A percentile compares a stretch with the other conserved stretches of the same genome.
Evolutionary conservation across 352 stramenopile genomes (phyloP).

Genomic region (Globisporangium rhizosaccharum): DNA sequence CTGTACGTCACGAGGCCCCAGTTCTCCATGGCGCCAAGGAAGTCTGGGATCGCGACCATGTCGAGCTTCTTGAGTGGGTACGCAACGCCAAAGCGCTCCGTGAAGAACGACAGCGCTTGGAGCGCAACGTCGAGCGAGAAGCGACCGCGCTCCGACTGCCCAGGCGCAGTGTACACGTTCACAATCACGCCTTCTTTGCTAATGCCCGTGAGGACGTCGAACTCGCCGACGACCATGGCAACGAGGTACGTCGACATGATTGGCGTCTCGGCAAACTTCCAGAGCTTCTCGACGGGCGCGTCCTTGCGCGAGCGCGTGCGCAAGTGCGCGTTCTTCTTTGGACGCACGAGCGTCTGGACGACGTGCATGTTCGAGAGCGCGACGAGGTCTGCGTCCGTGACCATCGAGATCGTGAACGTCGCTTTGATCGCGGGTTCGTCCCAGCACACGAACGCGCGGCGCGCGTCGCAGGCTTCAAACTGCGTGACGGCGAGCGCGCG

Average conservation of each 20-base stretch:
- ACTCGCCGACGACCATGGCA: constrained; percentile 94
- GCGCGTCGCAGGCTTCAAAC: constrained; percentile 81
- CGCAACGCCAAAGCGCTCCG: constrained; percentile 60
- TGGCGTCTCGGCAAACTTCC: constrained; percentile 90
- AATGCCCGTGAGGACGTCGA: constrained; percentile 91
- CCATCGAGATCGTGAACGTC: constrained; percentile 91
- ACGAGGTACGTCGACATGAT: constrained; percentile 98
- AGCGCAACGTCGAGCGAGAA: constrained; percentile 87
- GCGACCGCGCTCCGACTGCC: constrained; percentile 82
- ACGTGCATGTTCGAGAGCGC: constrained; percentile 97
- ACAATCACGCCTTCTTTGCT: constrained; percentile 90
- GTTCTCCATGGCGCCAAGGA: constrained; percentile 95
- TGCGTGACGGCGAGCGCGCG: constrained; percentile 92
- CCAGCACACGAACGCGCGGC: constrained; percentile 96
- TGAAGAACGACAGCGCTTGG: constrained; percentile 68
- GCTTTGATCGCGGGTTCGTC: constrained; percentile 97
- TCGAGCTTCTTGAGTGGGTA: constrained; percentile 99
- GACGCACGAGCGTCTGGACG: constrained; percentile 59
- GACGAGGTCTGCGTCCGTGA: constrained; percentile 87
- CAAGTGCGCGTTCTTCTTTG: constrained; percentile 55
- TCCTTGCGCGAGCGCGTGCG: constrained; percentile 39
- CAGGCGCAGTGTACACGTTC: constrained; percentile 93
- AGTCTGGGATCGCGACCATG: constrained; percentile 95
- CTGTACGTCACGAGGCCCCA: constrained; percentile 95
- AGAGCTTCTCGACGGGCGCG: constrained; percentile 50